Evolutionary conservation across 2,329 filamentous ascomycete genomes (phyloP).

Genomic region (Aspergillus versicolor): DNA sequence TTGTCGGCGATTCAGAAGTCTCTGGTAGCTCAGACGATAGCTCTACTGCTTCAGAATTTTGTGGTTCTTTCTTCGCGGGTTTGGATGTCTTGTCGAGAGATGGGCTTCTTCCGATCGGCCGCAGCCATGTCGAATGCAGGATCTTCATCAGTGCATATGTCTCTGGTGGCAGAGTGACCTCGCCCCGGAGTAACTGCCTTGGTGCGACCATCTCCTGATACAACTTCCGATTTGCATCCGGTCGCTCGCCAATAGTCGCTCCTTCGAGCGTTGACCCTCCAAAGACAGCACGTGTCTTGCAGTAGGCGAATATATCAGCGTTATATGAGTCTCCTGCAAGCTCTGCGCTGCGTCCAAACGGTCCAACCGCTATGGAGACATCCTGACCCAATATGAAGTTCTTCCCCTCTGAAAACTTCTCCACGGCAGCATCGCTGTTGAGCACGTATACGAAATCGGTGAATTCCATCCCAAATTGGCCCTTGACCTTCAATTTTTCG

Average conservation of each 20-base stretch:
- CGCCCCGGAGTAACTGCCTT: conserved; percentile 74
- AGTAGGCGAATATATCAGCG: conserved; percentile 90
- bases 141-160: conserved; percentile 80
- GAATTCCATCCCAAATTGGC: conserved; percentile 47
- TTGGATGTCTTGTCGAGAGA: background rate
- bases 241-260: conserved; percentile 82
- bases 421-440: conserved; percentile 80
- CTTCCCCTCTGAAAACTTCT: conserved; percentile 84
- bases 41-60: background rate
- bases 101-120: background rate
- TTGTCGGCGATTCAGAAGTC: background rate
- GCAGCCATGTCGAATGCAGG: conserved; percentile 64
- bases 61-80: background rate
- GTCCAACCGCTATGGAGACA: conserved; percentile 88
- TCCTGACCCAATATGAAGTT: conserved; percentile 89
- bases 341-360: conserved; percentile 91
- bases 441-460: conserved; percentile 88
- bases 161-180: conserved; percentile 72
- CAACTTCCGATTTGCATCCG: conserved; percentile 91
- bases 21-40: background rate
- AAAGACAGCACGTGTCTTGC: conserved; percentile 93
- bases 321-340: conserved; percentile 87
- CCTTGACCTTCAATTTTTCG: conserved; percentile 44
- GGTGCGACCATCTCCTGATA: conserved; percentile 81
- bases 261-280: conserved; percentile 90